Base-by-base conservation (phyloP, 116 monocot genomes). In the Thalassia testudinum region DNA sequence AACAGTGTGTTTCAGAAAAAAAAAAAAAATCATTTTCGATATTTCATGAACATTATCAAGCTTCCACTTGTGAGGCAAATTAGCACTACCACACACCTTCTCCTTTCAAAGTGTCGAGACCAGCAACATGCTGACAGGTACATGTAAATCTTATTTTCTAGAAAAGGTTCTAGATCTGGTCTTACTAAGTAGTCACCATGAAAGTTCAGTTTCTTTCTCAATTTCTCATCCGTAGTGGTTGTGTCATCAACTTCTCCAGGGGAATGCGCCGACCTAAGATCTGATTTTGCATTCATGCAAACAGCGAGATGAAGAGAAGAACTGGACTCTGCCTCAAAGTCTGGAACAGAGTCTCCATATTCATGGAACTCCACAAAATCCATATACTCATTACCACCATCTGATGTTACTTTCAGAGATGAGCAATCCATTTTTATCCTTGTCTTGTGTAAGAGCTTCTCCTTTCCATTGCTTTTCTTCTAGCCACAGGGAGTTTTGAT, bases 31-130 rank as follows among this genome's bases (percentile, higher is more conserved):
- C n/a, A n/a, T n/a, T n/a, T n/a, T n/a, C n/a, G n/a, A n/a, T n/a
- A 99, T 77, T 57, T 99, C 99, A 78, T 99, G 80, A 43, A 99
- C 77, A 71, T 70, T 90, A 73, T 99, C 80, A 66, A 99, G 78
- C 69, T 99, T 99, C 99, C 99, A 99, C 99, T 90, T 99, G 66
- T 99, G 99, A 47, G 86, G 90, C 58, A 90, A 57, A 70, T 82
- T 99, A 50, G 82, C 71, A 66, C 86, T 80, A 24, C 55, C 68
- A 62, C 75, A 80, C 14, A 75, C 63, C 67, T 75, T 99, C 70
- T 99, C 99, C 70, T 90, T 90, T 26, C 99, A 90, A 99, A 48
- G 99, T 99, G 67, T 99, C 99, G 26, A 99, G 68, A 38, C 99
- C 99, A 24, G 83, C 86, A 61, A 99, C 99, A 57, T 90, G 74